Evolutionary conservation across 2,329 filamentous ascomycete species (phyloP).

Genomic region (Orbilia javanica): DNA sequence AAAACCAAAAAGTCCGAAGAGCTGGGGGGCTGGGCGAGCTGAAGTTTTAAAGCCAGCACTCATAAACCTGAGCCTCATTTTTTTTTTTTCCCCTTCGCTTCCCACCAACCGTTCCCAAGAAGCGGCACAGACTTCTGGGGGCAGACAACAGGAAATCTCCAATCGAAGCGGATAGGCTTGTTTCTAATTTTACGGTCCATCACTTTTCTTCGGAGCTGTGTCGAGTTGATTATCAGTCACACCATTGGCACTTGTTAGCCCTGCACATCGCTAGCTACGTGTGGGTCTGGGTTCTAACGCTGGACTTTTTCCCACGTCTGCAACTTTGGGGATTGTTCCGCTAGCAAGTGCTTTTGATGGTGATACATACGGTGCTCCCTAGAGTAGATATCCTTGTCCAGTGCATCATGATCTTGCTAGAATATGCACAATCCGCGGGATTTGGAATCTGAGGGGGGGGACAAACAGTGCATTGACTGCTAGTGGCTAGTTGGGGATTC

Average conservation of each 20-base stretch:
- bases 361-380: neutral
- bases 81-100: neutral
- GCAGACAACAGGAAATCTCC: neutral
- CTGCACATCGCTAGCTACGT: neutral
- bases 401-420: neutral
- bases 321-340: conserved; percentile 1
- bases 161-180: conserved; percentile 8
- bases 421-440: conserved; percentile 5
- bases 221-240: conserved; percentile 40
- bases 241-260: conserved; percentile 20
- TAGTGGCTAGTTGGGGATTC: neutral
- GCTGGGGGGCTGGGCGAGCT: conserved; percentile 19
- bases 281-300: neutral
- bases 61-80: conserved; percentile 7
- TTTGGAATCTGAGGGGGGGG: conserved; percentile 1
- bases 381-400: neutral
- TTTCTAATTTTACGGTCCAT: conserved; percentile 23
- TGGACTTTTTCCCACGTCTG: neutral
- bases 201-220: conserved; percentile 8
- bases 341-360: conserved; percentile 19
- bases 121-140: conserved; percentile 8
- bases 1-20: neutral
- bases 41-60: conserved; percentile 17
- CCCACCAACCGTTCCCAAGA: conserved; percentile 17
- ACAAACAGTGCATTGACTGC: conserved; percentile 6